phyloP scores from a whole-genome alignment of 75 land plant genomes.

The Cryptomeria japonica region DNA sequence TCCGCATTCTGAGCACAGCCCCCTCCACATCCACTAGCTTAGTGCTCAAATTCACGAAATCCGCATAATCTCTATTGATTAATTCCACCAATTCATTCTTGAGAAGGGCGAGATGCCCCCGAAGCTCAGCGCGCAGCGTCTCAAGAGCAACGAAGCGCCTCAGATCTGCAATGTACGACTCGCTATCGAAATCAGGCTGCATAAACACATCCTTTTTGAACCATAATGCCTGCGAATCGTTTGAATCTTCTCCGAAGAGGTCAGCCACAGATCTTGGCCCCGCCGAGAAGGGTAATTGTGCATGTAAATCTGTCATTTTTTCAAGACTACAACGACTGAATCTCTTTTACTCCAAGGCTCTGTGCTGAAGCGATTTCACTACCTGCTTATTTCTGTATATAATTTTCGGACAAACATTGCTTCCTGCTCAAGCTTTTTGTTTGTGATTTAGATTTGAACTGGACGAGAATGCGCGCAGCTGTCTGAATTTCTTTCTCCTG shows the following conservation, averaged over 20 bases:
- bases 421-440: too few species aligned
- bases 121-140: conserved; percentile 83
- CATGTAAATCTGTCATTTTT: neutral
- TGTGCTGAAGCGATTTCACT: neutral
- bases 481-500: too few species aligned
- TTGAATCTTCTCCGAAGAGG: conserved; percentile 59
- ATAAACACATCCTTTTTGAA: conserved; percentile 73
- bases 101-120: conserved; percentile 68
- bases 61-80: conserved; percentile 93
- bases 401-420: too few species aligned
- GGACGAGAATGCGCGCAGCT: too few species aligned
- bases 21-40: conserved; percentile 93
- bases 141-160: conserved; percentile 96
- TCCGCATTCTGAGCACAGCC: conserved; percentile 86
- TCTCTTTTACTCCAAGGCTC: neutral
- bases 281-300: conserved; percentile 1
- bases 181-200: conserved; percentile 60
- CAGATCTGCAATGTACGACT: conserved; percentile 85
- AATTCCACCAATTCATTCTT: conserved; percentile 92
- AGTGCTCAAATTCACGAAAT: conserved; percentile 88
- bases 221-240: conserved; percentile 76
- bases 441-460: too few species aligned
- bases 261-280: conserved; percentile 33
- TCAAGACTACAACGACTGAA: neutral
- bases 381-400: too few species aligned